Percentiles rank a stretch among this genome's conserved stretches.
Evolutionary conservation across 2,329 filamentous ascomycete genomes (phyloP).

Genomic region (Leptoxyphium fumago): DNA sequence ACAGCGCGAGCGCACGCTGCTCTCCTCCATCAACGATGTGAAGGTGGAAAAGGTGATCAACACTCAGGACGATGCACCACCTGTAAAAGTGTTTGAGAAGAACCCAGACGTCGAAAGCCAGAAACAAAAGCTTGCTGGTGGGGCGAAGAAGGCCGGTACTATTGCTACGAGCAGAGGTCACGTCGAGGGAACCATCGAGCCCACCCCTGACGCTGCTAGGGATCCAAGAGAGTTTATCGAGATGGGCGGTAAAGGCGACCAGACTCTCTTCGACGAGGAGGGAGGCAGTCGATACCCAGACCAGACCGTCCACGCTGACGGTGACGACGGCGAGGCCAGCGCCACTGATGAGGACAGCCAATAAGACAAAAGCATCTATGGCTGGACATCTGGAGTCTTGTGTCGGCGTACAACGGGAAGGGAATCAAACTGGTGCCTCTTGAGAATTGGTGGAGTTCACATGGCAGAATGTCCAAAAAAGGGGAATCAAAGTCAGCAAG

Average conservation of each 20-base stretch:
- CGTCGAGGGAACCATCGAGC: constrained; percentile 39
- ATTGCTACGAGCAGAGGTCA: constrained; percentile 19
- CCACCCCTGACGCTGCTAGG: constrained; percentile 50
- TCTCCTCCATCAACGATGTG: constrained; percentile 69
- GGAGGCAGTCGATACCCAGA: constrained; percentile 15
- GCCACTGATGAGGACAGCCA: neutral
- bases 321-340: too few species aligned
- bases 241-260: constrained; percentile 75
- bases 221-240: constrained; percentile 64
- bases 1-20: constrained; percentile 67
- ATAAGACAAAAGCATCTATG: neutral
- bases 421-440: too few species aligned
- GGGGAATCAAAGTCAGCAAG: too few species aligned
- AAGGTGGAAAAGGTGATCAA: constrained; percentile 45
- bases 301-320: neutral
- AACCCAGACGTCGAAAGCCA: constrained; percentile 39
- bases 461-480: too few species aligned
- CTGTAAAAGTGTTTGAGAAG: constrained; percentile 62
- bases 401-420: too few species aligned
- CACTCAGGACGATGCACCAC: constrained; percentile 38
- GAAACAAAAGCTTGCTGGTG: constrained; percentile 1
- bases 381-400: too few species aligned
- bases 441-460: too few species aligned
- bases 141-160: constrained; percentile 26
- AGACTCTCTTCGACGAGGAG: constrained; percentile 58